A percentile compares a stretch with the other conserved stretches of the same genome.
Evolutionary conservation across 2,329 filamentous ascomycete genomes (phyloP).

Genomic region (Aspergillus candidus): DNA sequence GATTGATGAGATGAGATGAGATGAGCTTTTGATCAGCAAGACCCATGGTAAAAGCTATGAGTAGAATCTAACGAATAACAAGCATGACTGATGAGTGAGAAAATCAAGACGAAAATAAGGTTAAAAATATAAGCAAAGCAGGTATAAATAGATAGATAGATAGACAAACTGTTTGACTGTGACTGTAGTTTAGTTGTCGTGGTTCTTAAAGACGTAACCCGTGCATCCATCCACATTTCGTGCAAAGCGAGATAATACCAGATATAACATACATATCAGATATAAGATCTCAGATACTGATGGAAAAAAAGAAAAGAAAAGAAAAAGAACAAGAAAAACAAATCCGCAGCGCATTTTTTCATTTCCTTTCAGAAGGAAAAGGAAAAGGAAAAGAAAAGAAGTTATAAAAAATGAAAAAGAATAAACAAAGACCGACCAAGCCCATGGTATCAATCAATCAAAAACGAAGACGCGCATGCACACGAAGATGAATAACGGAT

Average conservation of each 20-base stretch:
- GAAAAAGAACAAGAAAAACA: conserved; percentile 1
- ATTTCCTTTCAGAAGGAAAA: background rate
- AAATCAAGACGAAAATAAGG: conserved; percentile 7
- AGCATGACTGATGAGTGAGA: background rate
- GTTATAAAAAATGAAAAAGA: conserved; percentile 2
- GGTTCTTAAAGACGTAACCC: too few species aligned
- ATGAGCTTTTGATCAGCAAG: background rate
- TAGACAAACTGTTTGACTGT: too few species aligned
- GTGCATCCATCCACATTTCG: too few species aligned
- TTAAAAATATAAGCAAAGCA: conserved; percentile 13
- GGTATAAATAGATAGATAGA: too few species aligned
- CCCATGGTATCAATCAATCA: conserved; percentile 10
- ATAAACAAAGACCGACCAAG: conserved; percentile 4
- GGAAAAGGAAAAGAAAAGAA: background rate
- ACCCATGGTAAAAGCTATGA: background rate
- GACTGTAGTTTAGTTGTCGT: too few species aligned
- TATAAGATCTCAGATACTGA: too few species aligned
- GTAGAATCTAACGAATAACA: conserved; percentile 2
- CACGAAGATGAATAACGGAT: conserved; percentile 8
- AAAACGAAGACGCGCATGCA: background rate
- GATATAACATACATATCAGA: too few species aligned
- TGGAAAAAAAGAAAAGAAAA: conserved; percentile 4
- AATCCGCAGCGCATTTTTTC: background rate
- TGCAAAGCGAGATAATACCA: too few species aligned
- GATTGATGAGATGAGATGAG: conserved; percentile 5